Evolutionary conservation across 169 alveolate genomes (phyloP).

Genomic region (Plasmodium gallinaceum): DNA sequence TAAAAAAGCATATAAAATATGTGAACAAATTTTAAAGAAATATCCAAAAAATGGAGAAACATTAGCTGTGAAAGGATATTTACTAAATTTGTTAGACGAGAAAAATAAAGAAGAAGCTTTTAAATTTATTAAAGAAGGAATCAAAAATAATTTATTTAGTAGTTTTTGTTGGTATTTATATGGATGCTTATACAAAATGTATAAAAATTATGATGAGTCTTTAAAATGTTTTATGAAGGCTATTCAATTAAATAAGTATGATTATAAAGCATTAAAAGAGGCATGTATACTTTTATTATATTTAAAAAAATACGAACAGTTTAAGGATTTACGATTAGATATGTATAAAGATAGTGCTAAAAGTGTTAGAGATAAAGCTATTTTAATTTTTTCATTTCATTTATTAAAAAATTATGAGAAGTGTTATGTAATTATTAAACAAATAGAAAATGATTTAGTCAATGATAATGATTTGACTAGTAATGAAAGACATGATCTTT

Average conservation of each 20-base stretch:
- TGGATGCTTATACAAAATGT: conserved; percentile 69
- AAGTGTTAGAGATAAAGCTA: conserved; percentile 53
- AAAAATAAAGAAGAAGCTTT: conserved; percentile 73
- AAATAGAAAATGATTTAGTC: conserved; percentile 33
- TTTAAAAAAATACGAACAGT: conserved; percentile 56
- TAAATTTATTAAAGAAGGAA: conserved; percentile 67
- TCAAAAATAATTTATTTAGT: conserved; percentile 65
- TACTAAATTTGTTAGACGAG: conserved; percentile 47
- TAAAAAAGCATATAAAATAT: conserved; percentile 67
- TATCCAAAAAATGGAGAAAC: conserved; percentile 73
- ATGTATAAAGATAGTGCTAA: conserved; percentile 46
- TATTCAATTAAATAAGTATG: conserved; percentile 34
- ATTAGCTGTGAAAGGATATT: conserved; percentile 60
- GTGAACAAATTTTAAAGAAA: conserved; percentile 70
- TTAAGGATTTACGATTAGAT: conserved; percentile 53
- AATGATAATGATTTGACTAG: conserved; percentile 15
- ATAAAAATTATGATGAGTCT: conserved; percentile 70
- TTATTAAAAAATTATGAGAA: conserved; percentile 39
- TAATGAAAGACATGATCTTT: conserved; percentile 44
- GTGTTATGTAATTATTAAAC: conserved; percentile 50
- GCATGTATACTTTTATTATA: conserved; percentile 45
- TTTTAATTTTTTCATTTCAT: conserved; percentile 54
- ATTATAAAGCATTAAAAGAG: conserved; percentile 67
- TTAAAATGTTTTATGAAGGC: conserved; percentile 66
- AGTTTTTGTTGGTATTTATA: conserved; percentile 76